Base-by-base conservation (phyloP, 129 eudicot genomes). In the Heracleum sosnowskyi region DNA sequence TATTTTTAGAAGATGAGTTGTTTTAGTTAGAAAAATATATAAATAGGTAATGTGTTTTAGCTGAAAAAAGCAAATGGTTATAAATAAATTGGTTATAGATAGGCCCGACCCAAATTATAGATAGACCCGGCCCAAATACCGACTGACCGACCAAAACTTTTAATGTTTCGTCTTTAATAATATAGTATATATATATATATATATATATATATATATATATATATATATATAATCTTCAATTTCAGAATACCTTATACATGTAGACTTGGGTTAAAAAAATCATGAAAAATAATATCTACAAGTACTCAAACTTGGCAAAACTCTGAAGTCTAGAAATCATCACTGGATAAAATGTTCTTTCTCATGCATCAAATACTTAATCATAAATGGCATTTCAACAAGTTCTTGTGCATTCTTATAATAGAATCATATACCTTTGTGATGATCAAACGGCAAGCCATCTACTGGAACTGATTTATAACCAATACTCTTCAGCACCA, bases 401-500 rank as follows among this genome's bases (percentile, higher is more conserved):
- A 73, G 35, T 40, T 24, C 34, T 41, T 20, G 57, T 39, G 71
- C 72, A 47, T 40, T 18, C 40, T 10, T 63, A 45, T 66, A 12
- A 1, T 62, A 66, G n/a, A 28, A 33, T 68, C 17, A 33, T 53
- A 77, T 83, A 91, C 98, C 97, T 87, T 88, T 91, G 69, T 83
- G 79, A 78, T 79, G 81, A 80, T 95, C 94, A 80, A 95, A 95
- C 26, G 98, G 96, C 78, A 95, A 84, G 70, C 94, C 96, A 83
- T 90, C 96, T 82, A 95, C 81, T 1, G 92, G 91, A 74, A 87
- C 84, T 64, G 98, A 92, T 81, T 91, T 95, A 83, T 90, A 95
- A 74, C 97, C 98, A 51, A 95, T 88, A 83, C 98, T 91, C 92
- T 95, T 95, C 83, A 95, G 83, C 82, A 88, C 94, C 88, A 95